Percentiles rank a stretch among this genome's conserved stretches.
Evolutionary conservation across 331 rosid species (phyloP).

Genomic region (Pyrus hybrid): DNA sequence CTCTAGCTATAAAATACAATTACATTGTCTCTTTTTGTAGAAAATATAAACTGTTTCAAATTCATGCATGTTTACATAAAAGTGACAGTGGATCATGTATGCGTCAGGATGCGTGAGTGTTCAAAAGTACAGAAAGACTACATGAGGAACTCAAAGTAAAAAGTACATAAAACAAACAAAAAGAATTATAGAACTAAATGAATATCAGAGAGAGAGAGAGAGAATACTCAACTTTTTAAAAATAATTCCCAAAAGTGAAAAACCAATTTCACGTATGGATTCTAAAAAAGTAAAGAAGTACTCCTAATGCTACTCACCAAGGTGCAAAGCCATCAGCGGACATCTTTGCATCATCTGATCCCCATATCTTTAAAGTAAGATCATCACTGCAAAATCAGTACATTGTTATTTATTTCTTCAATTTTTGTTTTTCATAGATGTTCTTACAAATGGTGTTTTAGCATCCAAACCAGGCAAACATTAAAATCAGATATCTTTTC

Average conservation of each 20-base stretch:
- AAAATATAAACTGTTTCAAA: background rate
- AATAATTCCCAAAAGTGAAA: background rate
- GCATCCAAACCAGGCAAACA: background rate
- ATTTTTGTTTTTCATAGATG: background rate
- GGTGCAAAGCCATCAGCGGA: conserved; percentile 55
- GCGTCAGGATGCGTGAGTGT: background rate
- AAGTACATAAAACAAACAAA: background rate
- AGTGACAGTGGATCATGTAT: background rate
- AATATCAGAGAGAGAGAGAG: background rate
- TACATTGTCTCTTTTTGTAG: background rate
- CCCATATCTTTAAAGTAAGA: conserved; percentile 83
- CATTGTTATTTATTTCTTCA: background rate
- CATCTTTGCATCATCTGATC: conserved; percentile 33
- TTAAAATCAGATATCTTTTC: background rate
- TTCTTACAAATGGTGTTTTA: background rate
- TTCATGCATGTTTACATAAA: background rate
- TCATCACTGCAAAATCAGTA: conserved; percentile 53
- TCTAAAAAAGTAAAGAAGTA: background rate
- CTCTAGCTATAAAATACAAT: background rate
- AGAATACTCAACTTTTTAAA: background rate
- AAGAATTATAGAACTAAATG: too few species aligned
- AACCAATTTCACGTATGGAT: background rate
- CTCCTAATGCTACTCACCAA: conserved; percentile 46
- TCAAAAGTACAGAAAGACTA: background rate
- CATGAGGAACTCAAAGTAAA: background rate